phyloP scores from a whole-genome alignment of 2,329 filamentous ascomycete species.

The Biscogniauxia marginata region DNA sequence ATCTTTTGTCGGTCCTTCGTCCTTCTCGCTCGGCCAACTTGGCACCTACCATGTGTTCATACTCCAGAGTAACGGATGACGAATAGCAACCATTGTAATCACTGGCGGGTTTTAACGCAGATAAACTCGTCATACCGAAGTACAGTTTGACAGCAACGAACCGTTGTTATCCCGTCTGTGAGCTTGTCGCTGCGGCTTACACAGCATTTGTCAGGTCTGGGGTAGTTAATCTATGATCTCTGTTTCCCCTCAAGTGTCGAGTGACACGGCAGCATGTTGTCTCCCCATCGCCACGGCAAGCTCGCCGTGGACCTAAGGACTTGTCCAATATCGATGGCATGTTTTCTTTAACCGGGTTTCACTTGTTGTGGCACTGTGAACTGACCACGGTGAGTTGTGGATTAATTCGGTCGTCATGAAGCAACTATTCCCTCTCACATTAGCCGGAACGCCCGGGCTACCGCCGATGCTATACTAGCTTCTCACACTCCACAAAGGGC shows the following conservation, averaged over 20 bases:
- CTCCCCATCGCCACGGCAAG: not conserved
- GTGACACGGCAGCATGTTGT: not conserved
- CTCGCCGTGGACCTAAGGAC: not conserved
- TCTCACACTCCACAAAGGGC: not conserved
- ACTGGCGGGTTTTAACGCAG: not conserved
- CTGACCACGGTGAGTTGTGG: not conserved
- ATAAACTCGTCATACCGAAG: not conserved
- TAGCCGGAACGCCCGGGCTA: not conserved
- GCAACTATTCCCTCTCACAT: not conserved
- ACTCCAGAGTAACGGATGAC: not conserved
- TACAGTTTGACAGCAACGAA: not conserved
- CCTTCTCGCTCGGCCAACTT: not conserved
- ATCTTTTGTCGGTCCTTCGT: not conserved
- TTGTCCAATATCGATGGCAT: not conserved
- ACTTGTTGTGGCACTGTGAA: not conserved
- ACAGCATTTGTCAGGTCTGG: slow-evolving; percentile 1
- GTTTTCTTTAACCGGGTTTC: not conserved
- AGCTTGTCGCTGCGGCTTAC: not conserved
- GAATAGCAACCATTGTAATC: not conserved
- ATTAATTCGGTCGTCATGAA: not conserved
- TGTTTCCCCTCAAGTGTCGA: not conserved
- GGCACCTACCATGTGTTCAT: not conserved
- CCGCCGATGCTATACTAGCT: not conserved
- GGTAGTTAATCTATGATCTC: not conserved
- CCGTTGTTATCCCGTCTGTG: not conserved